phyloP scores from a whole-genome alignment of 495 filamentous ascomycete species.

The Ascodesmis nigricans region DNA sequence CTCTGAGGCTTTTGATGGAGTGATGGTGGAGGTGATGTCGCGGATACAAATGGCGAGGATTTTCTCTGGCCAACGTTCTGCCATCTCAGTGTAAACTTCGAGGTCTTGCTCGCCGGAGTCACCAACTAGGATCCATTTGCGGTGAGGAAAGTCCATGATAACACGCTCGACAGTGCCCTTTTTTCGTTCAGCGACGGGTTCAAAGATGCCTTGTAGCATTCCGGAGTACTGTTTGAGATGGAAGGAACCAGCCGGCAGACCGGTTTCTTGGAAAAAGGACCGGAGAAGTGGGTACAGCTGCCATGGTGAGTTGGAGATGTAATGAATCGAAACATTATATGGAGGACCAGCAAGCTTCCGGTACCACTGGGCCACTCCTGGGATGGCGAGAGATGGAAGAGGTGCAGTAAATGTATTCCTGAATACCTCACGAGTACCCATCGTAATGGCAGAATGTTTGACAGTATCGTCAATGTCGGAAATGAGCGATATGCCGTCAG shows the following conservation, averaged over 20 bases:
- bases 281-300: slow-evolving; percentile 78
- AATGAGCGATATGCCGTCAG: slow-evolving; percentile 68
- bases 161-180: slow-evolving; percentile 68
- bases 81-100: slow-evolving; percentile 92
- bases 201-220: slow-evolving; percentile 93
- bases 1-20: slow-evolving; percentile 2
- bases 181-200: slow-evolving; percentile 88
- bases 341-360: slow-evolving; percentile 31
- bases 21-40: slow-evolving; percentile 44
- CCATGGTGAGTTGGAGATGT: slow-evolving; percentile 68
- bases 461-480: slow-evolving; percentile 97
- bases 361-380: slow-evolving; percentile 84
- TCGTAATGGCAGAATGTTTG: slow-evolving; percentile 75
- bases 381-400: slow-evolving; percentile 52
- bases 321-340: slow-evolving; percentile 17
- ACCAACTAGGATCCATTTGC: slow-evolving; percentile 76
- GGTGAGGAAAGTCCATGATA: slow-evolving; percentile 66
- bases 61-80: slow-evolving; percentile 53
- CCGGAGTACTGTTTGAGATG: slow-evolving; percentile 90
- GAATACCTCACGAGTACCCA: slow-evolving; percentile 80
- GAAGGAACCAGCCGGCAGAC: slow-evolving; percentile 66
- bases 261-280: slow-evolving; percentile 54
- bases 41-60: slow-evolving; percentile 78
- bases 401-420: slow-evolving; percentile 86
- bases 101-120: slow-evolving; percentile 94